Evolutionary conservation across 2,329 filamentous ascomycete genomes (phyloP).

Genomic region (Fusarium bulbicola): DNA sequence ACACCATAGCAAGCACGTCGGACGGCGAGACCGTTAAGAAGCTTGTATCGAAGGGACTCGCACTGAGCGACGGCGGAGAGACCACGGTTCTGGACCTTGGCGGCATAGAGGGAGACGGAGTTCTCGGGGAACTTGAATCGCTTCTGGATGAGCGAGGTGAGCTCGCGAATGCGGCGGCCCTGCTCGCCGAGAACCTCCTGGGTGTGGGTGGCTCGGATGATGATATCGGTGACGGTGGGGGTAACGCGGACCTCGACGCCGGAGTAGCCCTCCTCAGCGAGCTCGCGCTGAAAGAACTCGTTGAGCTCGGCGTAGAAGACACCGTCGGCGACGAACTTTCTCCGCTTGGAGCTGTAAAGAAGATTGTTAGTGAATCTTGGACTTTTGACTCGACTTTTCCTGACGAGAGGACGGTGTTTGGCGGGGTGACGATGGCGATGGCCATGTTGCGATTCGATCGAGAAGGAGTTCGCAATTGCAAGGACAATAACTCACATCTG

Average conservation of each 20-base stretch:
- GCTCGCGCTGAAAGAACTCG: constrained; percentile 99
- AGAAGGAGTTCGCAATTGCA: constrained; percentile 1
- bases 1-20: constrained; percentile 99
- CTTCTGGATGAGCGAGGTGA: constrained; percentile 99
- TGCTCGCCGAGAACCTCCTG: constrained; percentile 99
- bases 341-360: constrained; percentile 79
- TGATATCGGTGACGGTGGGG: constrained; percentile 99
- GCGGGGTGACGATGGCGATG: constrained; percentile 16
- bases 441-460: not conserved
- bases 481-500: constrained; percentile 65
- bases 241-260: constrained; percentile 99
- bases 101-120: constrained; percentile 99
- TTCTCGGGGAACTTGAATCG: constrained; percentile 99
- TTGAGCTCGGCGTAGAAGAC: constrained; percentile 99
- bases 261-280: constrained; percentile 99
- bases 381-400: not conserved
- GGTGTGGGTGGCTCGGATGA: constrained; percentile 99
- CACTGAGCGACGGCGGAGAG: constrained; percentile 99
- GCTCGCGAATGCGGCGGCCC: constrained; percentile 99
- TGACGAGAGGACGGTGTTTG: not conserved
- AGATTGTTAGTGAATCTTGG: constrained; percentile 31
- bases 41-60: constrained; percentile 99
- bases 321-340: constrained; percentile 97
- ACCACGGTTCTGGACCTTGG: constrained; percentile 99
- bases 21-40: constrained; percentile 99